Conservation (phyloP, 2,329 filamentous ascomycete genomes). For the Botrytis hyacinthi region DNA sequence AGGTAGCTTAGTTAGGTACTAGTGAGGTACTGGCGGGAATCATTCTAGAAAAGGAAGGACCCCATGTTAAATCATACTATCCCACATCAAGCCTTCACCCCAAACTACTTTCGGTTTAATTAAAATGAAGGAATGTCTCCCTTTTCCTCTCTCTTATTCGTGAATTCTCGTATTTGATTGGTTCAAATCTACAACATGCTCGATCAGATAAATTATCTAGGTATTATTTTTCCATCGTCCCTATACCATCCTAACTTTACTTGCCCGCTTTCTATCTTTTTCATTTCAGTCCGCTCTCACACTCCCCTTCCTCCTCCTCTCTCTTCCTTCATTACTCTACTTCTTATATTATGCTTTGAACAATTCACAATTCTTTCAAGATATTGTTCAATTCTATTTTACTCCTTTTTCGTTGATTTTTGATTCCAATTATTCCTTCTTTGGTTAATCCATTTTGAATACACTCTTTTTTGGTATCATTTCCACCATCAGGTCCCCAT, state of each 20-base stretch:
- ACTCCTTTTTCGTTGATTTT: slow-evolving; percentile 15
- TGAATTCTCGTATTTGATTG: background rate
- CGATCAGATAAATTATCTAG: background rate
- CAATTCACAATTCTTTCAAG: slow-evolving; percentile 11
- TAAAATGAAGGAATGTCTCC: slow-evolving; percentile 1
- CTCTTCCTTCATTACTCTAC: background rate
- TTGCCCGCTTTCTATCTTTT: background rate
- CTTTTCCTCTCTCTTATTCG: background rate
- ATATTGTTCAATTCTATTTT: background rate
- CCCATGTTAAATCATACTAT: background rate
- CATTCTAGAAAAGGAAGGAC: background rate
- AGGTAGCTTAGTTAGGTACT: background rate
- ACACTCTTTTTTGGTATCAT: slow-evolving; percentile 6
- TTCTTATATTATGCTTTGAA: slow-evolving; percentile 6
- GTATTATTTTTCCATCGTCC: background rate
- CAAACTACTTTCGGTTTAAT: background rate
- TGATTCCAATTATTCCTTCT: slow-evolving; percentile 18
- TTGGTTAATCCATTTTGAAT: slow-evolving; percentile 17
- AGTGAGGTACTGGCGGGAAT: slow-evolving; percentile 14
- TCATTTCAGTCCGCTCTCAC: background rate
- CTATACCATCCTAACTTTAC: background rate
- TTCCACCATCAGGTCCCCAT: background rate
- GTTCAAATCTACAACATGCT: background rate
- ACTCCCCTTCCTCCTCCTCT: background rate
- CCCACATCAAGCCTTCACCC: background rate